Conservation (phyloP, 495 filamentous ascomycete species). For the Rostrohypoxylon terebratum region DNA sequence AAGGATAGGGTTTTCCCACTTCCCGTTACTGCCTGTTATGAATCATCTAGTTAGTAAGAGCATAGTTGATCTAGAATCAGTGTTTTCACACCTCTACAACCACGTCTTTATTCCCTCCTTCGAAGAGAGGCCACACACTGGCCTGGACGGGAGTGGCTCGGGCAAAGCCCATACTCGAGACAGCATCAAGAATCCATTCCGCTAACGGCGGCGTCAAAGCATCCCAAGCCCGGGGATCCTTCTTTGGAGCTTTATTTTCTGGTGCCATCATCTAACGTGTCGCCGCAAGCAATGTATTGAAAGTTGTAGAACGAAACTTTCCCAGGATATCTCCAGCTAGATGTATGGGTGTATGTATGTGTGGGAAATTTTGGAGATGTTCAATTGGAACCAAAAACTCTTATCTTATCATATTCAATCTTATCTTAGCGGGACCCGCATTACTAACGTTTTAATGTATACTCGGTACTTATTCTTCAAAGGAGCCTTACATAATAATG, state of each 20-base stretch:
- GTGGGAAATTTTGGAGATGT: conserved; percentile 27
- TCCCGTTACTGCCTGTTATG: conserved; percentile 81
- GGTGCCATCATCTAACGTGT: conserved; percentile 51
- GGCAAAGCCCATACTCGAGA: conserved; percentile 84
- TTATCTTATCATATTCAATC: conserved; percentile 35
- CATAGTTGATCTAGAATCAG: neutral
- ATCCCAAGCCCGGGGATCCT: conserved; percentile 77
- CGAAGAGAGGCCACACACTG: conserved; percentile 83
- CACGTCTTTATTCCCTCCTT: conserved; percentile 90
- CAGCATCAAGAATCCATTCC: conserved; percentile 89
- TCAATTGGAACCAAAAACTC: conserved; percentile 11
- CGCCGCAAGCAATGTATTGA: conserved; percentile 7
- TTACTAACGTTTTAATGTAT: neutral
- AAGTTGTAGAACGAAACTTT: neutral
- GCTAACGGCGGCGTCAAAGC: conserved; percentile 81
- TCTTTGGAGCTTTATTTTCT: conserved; percentile 50
- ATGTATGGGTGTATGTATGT: too few relatives aligned
- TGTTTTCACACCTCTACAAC: conserved; percentile 76
- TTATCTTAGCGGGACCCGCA: conserved; percentile 16
- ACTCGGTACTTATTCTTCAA: too few relatives aligned
- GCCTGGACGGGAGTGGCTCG: conserved; percentile 95
- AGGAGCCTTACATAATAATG: neutral
- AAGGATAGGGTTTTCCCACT: conserved; percentile 95
- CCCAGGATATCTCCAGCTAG: too few relatives aligned
- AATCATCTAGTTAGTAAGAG: conserved; percentile 13